A percentile compares a stretch with the other conserved stretches of the same genome.
These are phyloP conservation scores for Acorus calamus DNA, from an alignment of 106 monocot genomes.

Conservation along the genomic window DNA sequence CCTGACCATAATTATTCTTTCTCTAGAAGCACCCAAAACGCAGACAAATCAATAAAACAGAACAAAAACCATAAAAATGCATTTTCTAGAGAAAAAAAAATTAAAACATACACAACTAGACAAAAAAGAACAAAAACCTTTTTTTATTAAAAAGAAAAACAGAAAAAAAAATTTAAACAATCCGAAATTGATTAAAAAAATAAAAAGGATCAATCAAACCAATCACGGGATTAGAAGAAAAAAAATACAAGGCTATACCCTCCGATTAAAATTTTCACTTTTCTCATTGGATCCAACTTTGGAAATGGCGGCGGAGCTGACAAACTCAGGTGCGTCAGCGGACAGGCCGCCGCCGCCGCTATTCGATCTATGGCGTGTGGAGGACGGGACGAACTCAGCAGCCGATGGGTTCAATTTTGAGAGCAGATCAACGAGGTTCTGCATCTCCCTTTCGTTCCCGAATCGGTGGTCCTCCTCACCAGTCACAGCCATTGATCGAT, in stretches of 20 bases:
- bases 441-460: constrained; percentile 4
- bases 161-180: neutral
- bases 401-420: constrained; percentile 18
- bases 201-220: too few relatives aligned
- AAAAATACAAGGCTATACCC: too few relatives aligned
- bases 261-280: too few relatives aligned
- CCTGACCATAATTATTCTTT: constrained; percentile 5
- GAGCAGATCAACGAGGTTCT: constrained; percentile 12
- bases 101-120: neutral
- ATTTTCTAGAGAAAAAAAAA: neutral
- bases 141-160: too few relatives aligned
- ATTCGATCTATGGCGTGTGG: neutral
- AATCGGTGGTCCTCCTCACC: neutral
- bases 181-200: too few relatives aligned
- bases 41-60: neutral
- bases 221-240: too few relatives aligned
- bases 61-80: neutral
- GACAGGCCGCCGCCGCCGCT: neutral
- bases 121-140: too few relatives aligned
- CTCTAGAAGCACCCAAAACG: neutral
- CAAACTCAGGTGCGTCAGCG: constrained; percentile 10
- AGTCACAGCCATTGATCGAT: too few relatives aligned
- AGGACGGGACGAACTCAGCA: constrained; percentile 11
- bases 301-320: neutral
- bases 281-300: too few relatives aligned